Evolutionary conservation across 495 filamentous ascomycete genomes (phyloP).

Genomic region (Penicillium cataractarum): DNA sequence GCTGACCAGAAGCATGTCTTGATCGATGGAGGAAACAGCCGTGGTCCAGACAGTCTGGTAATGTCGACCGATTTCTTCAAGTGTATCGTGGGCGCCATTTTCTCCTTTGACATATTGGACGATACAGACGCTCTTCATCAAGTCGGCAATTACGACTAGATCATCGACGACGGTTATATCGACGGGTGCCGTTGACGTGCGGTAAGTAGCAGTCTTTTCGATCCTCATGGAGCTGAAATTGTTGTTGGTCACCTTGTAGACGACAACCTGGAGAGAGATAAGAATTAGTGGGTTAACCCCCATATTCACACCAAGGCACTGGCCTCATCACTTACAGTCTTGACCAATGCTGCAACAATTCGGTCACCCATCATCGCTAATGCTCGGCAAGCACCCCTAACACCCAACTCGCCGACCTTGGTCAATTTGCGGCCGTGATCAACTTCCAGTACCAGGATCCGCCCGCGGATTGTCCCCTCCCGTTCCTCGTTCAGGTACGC

Average conservation of each 20-base stretch:
- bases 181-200: slow-evolving; percentile 82
- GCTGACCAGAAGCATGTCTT: slow-evolving; percentile 73
- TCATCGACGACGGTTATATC: slow-evolving; percentile 73
- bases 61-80: slow-evolving; percentile 79
- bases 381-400: slow-evolving; percentile 78
- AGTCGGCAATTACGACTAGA: slow-evolving; percentile 80
- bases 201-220: slow-evolving; percentile 70
- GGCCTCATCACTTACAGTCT: slow-evolving; percentile 63
- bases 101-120: slow-evolving; percentile 63
- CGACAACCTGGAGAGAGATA: slow-evolving; percentile 48
- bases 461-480: slow-evolving; percentile 61
- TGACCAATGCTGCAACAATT: slow-evolving; percentile 83
- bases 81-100: slow-evolving; percentile 45
- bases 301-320: not conserved
- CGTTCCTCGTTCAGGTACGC: slow-evolving; percentile 68
- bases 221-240: slow-evolving; percentile 54
- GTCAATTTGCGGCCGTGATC: slow-evolving; percentile 72
- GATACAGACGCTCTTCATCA: slow-evolving; percentile 91
- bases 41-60: slow-evolving; percentile 82
- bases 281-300: slow-evolving; percentile 11
- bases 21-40: slow-evolving; percentile 70
- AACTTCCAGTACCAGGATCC: slow-evolving; percentile 84
- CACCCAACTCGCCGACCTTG: slow-evolving; percentile 60
- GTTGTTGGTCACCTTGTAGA: slow-evolving; percentile 57
- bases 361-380: slow-evolving; percentile 74